A percentile compares a stretch with the other conserved stretches of the same genome.
Evolutionary conservation across 2,329 filamentous ascomycete genomes (phyloP).

Genomic region (Helminthosporium solani): DNA sequence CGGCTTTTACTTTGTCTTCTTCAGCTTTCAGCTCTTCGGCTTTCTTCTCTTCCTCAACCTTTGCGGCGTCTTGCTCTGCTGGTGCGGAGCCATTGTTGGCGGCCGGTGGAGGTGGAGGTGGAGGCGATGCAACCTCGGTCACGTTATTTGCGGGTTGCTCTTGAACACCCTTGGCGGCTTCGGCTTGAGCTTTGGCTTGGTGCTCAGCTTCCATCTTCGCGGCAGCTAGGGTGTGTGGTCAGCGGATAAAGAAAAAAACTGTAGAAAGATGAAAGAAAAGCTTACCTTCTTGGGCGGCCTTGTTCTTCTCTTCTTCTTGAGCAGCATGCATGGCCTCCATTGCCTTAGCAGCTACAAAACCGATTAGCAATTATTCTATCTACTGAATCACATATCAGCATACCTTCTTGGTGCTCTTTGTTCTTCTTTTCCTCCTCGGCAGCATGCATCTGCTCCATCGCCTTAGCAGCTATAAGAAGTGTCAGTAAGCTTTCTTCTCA

Average conservation of each 20-base stretch:
- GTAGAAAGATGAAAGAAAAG: not conserved
- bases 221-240: constrained; percentile 7
- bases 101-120: constrained; percentile 1
- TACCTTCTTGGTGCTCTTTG: constrained; percentile 14
- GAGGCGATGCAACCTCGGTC: not conserved
- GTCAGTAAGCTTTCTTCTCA: not conserved
- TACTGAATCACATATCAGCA: not conserved
- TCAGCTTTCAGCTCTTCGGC: constrained; percentile 2
- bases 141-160: not conserved
- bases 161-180: constrained; percentile 6
- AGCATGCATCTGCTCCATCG: constrained; percentile 23
- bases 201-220: constrained; percentile 20
- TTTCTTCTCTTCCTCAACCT: constrained; percentile 4
- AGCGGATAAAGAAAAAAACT: not conserved
- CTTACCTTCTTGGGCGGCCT: constrained; percentile 13
- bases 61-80: not conserved
- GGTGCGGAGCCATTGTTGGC: constrained; percentile 7
- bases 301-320: constrained; percentile 7
- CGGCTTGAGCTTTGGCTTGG: constrained; percentile 15
- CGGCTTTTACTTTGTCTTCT: constrained; percentile 6
- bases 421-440: constrained; percentile 9
- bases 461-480: constrained; percentile 11
- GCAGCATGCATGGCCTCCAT: constrained; percentile 13
- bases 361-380: not conserved
- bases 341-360: constrained; percentile 5